Evolutionary conservation across 2,329 filamentous ascomycete species (phyloP), one percentile per base, ranked within the genome.

Genomic region (Cladosporium velox): DNA sequence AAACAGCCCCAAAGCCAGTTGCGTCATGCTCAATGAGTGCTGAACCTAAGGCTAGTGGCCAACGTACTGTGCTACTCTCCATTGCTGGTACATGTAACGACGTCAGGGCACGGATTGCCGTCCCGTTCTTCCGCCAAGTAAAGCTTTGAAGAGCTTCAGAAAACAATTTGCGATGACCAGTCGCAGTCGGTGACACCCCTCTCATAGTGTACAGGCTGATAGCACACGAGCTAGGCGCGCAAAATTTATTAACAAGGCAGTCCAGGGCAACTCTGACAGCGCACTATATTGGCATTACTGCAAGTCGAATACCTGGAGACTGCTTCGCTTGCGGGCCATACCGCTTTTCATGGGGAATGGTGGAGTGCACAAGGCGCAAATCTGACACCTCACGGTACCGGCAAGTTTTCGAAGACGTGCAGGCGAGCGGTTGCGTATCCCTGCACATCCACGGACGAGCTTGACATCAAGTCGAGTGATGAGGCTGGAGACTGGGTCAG

Each of bases 221-320:
- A 57, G 14, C 61, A 47, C 61, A 52, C 26, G 21, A 64, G 61
- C 61, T 64, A 64, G 61, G 61, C 61, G 61, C 49, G 61, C 12
- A 38, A 55, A 21, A 34, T 44, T 57, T 38, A 64, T 57, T 64
- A 57, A 62, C 32, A 57, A 44, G 28, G 49, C 51, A 47, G 24
- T 57, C 52, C 61, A 64, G 41, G 61, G 35, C 49, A 55, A 28
- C 18, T 52, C 26, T 47, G 61, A 64, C 61, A 64, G 26, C 61
- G 61, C 61, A 64, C 41, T 64, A 55, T 64, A 64, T 64, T 64
- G 61, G 51, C 61, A 55, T 52, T 52, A 64, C 51, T 64, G 61
- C 61, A 64, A 64, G 35, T 57, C 26, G 26, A 47, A 64, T 55
- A 64, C 61, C 26, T 47, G 59, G 32, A 51, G 61, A 64, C 61